These are phyloP conservation scores for Rhododendron williamsianum DNA, from an alignment of 148 eudicot species.

Conservation along the genomic window DNA sequence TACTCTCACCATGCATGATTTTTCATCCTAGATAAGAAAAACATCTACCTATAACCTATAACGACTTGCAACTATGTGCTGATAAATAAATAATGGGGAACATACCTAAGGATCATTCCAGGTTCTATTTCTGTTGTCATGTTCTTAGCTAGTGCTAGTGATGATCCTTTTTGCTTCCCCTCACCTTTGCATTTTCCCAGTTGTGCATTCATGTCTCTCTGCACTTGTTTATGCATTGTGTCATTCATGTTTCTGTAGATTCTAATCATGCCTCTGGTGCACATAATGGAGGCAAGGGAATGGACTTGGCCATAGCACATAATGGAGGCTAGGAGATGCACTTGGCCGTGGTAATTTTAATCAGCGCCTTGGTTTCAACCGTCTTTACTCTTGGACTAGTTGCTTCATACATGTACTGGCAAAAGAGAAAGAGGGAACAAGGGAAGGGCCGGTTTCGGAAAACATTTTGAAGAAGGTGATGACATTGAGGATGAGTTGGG, in stretches of 20 bases:
- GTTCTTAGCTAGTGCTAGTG: neutral
- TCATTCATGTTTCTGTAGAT: neutral
- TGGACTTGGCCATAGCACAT: constrained; percentile 1
- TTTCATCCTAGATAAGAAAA: neutral
- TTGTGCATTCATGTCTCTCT: neutral
- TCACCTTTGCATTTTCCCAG: neutral
- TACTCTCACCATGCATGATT: neutral
- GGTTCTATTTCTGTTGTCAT: neutral
- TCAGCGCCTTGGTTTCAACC: constrained; percentile 32
- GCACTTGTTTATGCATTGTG: neutral
- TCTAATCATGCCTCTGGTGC: too few species aligned
- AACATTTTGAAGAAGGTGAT: constrained; percentile 75
- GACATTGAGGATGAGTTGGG: constrained; percentile 80
- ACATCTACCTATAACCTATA: neutral
- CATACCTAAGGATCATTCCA: neutral
- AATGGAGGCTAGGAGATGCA: constrained; percentile 26
- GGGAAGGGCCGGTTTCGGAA: constrained; percentile 78
- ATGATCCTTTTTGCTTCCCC: neutral
- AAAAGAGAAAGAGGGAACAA: constrained; percentile 61
- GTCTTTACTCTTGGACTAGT: constrained; percentile 33
- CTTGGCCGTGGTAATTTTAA: constrained; percentile 25
- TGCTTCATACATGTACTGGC: constrained; percentile 58
- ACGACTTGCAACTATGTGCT: neutral
- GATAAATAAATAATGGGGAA: neutral
- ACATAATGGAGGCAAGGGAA: neutral